phyloP scores from a whole-genome alignment of 768 basidiomycete species.

The Pleurotus citrinopileatus region DNA sequence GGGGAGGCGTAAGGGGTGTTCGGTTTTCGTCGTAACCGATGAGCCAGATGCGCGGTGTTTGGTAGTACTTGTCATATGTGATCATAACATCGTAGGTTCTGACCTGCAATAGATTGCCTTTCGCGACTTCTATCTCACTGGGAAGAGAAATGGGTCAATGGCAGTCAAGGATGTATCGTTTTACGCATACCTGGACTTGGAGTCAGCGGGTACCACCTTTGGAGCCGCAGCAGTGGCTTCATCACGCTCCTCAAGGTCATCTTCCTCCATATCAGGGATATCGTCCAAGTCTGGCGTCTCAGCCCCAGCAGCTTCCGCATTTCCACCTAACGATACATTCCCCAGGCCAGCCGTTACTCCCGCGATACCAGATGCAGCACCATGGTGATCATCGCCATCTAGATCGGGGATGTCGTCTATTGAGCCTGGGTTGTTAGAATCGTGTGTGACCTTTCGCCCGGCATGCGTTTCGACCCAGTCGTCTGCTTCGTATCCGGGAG shows the following conservation, averaged over 20 bases:
- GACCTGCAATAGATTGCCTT: constrained; percentile 87
- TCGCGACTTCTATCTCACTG: constrained; percentile 64
- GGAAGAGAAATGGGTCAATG: not conserved
- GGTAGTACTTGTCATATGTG: constrained; percentile 99
- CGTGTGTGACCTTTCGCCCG: constrained; percentile 54
- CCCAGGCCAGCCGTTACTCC: constrained; percentile 43
- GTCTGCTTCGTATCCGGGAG: constrained; percentile 57
- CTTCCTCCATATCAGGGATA: constrained; percentile 99
- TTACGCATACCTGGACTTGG: constrained; percentile 48
- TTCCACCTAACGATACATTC: constrained; percentile 40
- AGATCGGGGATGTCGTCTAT: constrained; percentile 90
- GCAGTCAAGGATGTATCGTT: not conserved
- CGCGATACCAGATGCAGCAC: constrained; percentile 23
- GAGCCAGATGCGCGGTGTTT: constrained; percentile 97
- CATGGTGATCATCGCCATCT: constrained; percentile 45
- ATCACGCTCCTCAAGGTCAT: constrained; percentile 84
- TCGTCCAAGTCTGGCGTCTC: constrained; percentile 91
- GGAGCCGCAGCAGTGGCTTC: constrained; percentile 72
- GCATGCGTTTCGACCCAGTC: constrained; percentile 99
- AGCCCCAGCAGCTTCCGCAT: constrained; percentile 24
- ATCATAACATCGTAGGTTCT: constrained; percentile 99
- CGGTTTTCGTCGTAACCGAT: constrained; percentile 98
- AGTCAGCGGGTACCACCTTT: constrained; percentile 32
- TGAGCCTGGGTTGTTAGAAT: constrained; percentile 56
- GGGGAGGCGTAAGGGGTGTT: constrained; percentile 79